Conservation (phyloP, 768 basidiomycete species). For the Agrocybe praecox region DNA sequence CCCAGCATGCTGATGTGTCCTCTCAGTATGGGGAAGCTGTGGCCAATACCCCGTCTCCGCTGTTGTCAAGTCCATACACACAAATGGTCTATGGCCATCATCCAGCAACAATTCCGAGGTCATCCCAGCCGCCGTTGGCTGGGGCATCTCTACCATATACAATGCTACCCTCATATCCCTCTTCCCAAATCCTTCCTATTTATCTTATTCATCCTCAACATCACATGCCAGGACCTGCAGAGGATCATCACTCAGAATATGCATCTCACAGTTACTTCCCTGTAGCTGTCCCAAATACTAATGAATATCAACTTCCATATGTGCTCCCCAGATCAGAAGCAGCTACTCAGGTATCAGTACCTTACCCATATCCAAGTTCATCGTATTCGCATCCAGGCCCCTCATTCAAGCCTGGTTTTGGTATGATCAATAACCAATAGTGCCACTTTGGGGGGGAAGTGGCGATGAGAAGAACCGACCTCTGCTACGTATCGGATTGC, state of each 20-base stretch:
- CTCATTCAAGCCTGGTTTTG: background rate
- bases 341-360: slow-evolving; percentile 9
- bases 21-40: slow-evolving; percentile 44
- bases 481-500: too few species aligned
- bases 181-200: slow-evolving; percentile 50
- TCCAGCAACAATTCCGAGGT: slow-evolving; percentile 50
- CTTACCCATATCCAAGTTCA: background rate
- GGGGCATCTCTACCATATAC: slow-evolving; percentile 33
- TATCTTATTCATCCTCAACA: slow-evolving; percentile 41
- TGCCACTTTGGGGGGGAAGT: too few species aligned
- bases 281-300: slow-evolving; percentile 19
- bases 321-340: slow-evolving; percentile 32
- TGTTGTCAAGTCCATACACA: slow-evolving; percentile 53
- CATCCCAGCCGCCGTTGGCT: slow-evolving; percentile 33
- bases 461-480: too few species aligned
- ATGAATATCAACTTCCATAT: slow-evolving; percentile 28
- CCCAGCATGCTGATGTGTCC: slow-evolving; percentile 42
- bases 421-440: too few species aligned
- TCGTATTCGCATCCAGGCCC: background rate
- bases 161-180: slow-evolving; percentile 47
- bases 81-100: slow-evolving; percentile 51
- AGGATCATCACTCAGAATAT: slow-evolving; percentile 30
- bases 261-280: slow-evolving; percentile 28
- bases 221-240: slow-evolving; percentile 29
- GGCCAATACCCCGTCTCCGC: slow-evolving; percentile 42